A percentile compares a stretch with the other conserved stretches of the same genome.
Evolutionary conservation across 2,329 filamentous ascomycete genomes (phyloP).

Genomic region (Remersonia thermophila): DNA sequence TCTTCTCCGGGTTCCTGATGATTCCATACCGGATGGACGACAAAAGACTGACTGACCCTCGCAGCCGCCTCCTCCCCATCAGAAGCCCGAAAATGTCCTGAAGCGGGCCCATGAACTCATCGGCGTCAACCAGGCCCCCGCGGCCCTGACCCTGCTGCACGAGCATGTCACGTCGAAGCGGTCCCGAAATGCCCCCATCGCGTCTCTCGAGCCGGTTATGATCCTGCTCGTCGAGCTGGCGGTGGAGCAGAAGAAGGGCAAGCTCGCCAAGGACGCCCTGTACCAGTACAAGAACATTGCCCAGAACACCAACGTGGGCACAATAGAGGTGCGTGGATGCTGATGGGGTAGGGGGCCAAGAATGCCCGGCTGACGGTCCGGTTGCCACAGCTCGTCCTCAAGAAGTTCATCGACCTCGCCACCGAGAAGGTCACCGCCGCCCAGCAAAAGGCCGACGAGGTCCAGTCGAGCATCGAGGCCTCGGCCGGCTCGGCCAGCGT

Average conservation of each 20-base stretch:
- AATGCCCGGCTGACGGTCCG: not conserved
- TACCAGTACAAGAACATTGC: slow-evolving; percentile 99
- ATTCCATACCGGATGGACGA: not conserved
- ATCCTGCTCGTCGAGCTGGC: slow-evolving; percentile 92
- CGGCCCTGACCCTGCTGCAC: slow-evolving; percentile 88
- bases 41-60: slow-evolving; percentile 8
- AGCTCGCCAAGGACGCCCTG: slow-evolving; percentile 93
- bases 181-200: slow-evolving; percentile 93
- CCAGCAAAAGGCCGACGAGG: slow-evolving; percentile 89
- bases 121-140: slow-evolving; percentile 84
- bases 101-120: slow-evolving; percentile 98
- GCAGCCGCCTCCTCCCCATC: slow-evolving; percentile 84
- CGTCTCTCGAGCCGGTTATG: slow-evolving; percentile 95
- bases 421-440: slow-evolving; percentile 93
- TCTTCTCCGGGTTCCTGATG: slow-evolving; percentile 1
- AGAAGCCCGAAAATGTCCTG: slow-evolving; percentile 98
- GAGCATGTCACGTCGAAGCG: slow-evolving; percentile 99
- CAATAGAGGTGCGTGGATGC: slow-evolving; percentile 63
- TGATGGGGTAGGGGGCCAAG: not conserved
- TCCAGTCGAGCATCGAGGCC: slow-evolving; percentile 77
- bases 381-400: slow-evolving; percentile 61
- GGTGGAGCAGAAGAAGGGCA: slow-evolving; percentile 95
- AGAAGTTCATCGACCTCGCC: slow-evolving; percentile 94
- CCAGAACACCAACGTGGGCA: slow-evolving; percentile 96
- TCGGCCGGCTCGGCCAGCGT: slow-evolving; percentile 60